These are phyloP conservation scores for Dictyostelium purpureum DNA, from an alignment of 78 protist species.

Conservation along the genomic window DNA sequence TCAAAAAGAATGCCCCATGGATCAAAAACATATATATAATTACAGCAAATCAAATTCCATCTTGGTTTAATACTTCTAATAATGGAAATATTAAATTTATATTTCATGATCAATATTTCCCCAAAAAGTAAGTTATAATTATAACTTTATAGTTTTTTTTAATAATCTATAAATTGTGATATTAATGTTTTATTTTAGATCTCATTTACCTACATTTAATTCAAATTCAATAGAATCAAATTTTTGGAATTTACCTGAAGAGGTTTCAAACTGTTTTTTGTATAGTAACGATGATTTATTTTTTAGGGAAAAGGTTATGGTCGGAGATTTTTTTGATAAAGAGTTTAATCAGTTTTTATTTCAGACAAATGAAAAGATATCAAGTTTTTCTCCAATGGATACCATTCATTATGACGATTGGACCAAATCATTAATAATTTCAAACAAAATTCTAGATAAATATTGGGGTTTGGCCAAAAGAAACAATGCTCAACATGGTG, in stretches of 20 bases:
- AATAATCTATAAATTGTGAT: background rate
- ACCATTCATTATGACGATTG: background rate
- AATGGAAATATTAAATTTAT: constrained; percentile 17
- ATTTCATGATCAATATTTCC: constrained; percentile 10
- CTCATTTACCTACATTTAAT: constrained; percentile 52
- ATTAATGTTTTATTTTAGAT: background rate
- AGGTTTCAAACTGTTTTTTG: constrained; percentile 44
- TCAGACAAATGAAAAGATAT: background rate
- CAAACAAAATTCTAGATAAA: background rate
- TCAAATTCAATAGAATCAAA: constrained; percentile 35
- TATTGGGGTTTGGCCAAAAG: background rate
- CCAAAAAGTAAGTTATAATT: background rate
- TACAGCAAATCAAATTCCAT: constrained; percentile 19
- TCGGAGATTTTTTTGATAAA: background rate
- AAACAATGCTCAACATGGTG: constrained; percentile 14
- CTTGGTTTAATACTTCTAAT: constrained; percentile 5
- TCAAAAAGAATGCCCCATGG: constrained; percentile 22
- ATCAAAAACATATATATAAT: constrained; percentile 1
- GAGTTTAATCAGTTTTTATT: background rate
- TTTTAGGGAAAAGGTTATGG: background rate
- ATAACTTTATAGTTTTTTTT: background rate
- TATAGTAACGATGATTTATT: constrained; percentile 49
- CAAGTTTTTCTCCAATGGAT: too few species aligned
- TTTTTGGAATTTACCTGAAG: constrained; percentile 41
- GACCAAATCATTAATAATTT: background rate